Conservation (phyloP, 164 flowering plant species). For the Chloranthus sessilifolius region DNA sequence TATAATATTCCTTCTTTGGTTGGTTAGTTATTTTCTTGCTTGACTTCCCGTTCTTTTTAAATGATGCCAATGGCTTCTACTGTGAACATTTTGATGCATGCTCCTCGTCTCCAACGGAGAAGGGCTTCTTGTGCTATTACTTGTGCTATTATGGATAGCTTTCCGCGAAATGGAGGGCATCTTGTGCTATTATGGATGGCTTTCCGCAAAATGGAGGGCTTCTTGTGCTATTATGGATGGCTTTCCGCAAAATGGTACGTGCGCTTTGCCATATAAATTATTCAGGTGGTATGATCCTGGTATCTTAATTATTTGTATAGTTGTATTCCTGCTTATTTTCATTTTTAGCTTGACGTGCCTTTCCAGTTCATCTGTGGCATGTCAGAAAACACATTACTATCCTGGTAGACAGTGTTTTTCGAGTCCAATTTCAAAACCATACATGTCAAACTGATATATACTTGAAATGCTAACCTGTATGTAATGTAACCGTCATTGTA, state of each 20-base stretch:
- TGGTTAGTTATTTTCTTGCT: conserved; percentile 5
- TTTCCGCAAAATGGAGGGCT: background rate
- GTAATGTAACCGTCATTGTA: too few species aligned
- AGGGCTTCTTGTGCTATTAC: background rate
- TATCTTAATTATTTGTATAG: background rate
- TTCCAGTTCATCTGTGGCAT: conserved; percentile 33
- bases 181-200: background rate
- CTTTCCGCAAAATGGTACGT: background rate
- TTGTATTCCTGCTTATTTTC: background rate
- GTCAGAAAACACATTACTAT: conserved; percentile 6
- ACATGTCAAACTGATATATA: background rate
- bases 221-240: background rate
- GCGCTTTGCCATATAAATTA: conserved; percentile 10
- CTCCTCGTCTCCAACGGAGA: too few species aligned
- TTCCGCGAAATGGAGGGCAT: background rate
- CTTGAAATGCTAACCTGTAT: too few species aligned
- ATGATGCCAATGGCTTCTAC: too few species aligned
- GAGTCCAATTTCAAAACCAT: background rate
- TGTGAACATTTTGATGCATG: too few species aligned
- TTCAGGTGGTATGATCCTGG: conserved; percentile 1
- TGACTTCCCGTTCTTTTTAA: conserved; percentile 4
- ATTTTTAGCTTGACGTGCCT: conserved; percentile 19
- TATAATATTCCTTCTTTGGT: background rate
- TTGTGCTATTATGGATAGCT: background rate
- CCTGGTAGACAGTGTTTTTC: background rate